Percentiles rank a stretch among this genome's conserved stretches.
Evolutionary conservation across 257 asterid species (phyloP).

Genomic region (Scutellaria baicalensis): DNA sequence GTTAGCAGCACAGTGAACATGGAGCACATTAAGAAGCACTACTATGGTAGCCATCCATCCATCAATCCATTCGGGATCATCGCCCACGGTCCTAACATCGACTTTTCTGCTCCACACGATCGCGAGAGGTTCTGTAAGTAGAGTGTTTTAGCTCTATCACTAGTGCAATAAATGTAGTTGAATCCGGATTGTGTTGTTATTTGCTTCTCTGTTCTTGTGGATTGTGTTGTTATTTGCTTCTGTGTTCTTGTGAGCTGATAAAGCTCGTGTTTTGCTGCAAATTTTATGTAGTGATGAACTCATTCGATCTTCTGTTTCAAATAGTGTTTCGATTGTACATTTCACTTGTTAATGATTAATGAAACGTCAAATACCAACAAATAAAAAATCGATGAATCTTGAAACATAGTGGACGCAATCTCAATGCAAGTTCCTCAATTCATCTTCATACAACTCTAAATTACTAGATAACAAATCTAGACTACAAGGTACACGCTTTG

Average conservation of each 20-base stretch:
- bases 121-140: conserved; percentile 53
- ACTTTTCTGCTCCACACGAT: conserved; percentile 73
- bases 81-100: conserved; percentile 70
- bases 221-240: neutral
- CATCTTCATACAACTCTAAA: no score
- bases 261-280: neutral
- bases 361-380: neutral
- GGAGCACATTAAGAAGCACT: conserved; percentile 93
- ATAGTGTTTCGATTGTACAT: neutral
- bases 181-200: neutral
- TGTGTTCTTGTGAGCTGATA: neutral
- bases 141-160: neutral
- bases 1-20: conserved; percentile 71
- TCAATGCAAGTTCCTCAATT: neutral
- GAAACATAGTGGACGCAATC: neutral
- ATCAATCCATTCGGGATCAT: conserved; percentile 86
- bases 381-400: neutral
- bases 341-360: no score
- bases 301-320: neutral
- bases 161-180: neutral
- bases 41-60: conserved; percentile 87
- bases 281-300: neutral
- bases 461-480: no score
- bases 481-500: neutral
- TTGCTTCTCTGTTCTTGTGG: neutral